Conservation (phyloP, 495 filamentous ascomycete genomes). For the Penicillium ochrochloron region DNA sequence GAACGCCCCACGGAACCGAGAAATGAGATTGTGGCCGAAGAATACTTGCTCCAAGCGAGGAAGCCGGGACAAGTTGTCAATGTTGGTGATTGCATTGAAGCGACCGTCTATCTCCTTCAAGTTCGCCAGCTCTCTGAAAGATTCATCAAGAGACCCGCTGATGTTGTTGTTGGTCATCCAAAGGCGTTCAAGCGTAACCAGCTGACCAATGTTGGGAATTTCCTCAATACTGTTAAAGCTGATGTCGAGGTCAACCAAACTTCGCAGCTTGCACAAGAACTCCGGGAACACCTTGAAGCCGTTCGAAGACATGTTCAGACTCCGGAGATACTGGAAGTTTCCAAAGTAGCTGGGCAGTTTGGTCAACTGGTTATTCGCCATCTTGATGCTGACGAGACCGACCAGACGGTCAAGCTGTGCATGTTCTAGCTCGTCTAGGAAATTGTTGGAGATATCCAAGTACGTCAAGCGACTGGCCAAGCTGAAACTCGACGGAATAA, state of each 20-base stretch:
- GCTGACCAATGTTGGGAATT: constrained; percentile 77
- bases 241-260: constrained; percentile 90
- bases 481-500: constrained; percentile 82
- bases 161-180: constrained; percentile 96
- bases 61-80: constrained; percentile 80
- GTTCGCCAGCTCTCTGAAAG: constrained; percentile 70
- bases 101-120: constrained; percentile 92
- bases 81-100: constrained; percentile 84
- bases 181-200: constrained; percentile 81
- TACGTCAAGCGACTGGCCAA: constrained; percentile 81
- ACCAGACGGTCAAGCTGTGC: constrained; percentile 71
- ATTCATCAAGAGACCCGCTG: constrained; percentile 69
- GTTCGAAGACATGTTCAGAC: constrained; percentile 90
- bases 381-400: constrained; percentile 85
- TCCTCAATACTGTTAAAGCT: constrained; percentile 90
- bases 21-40: constrained; percentile 88
- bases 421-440: constrained; percentile 82
- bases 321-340: constrained; percentile 74
- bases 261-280: constrained; percentile 80
- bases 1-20: constrained; percentile 84
- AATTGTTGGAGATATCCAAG: constrained; percentile 94
- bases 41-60: constrained; percentile 85
- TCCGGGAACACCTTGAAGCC: constrained; percentile 81
- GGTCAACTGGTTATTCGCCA: constrained; percentile 89
- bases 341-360: constrained; percentile 80